Base-by-base conservation (phyloP, 164 flowering plant species). In the Annona squamosa region DNA sequence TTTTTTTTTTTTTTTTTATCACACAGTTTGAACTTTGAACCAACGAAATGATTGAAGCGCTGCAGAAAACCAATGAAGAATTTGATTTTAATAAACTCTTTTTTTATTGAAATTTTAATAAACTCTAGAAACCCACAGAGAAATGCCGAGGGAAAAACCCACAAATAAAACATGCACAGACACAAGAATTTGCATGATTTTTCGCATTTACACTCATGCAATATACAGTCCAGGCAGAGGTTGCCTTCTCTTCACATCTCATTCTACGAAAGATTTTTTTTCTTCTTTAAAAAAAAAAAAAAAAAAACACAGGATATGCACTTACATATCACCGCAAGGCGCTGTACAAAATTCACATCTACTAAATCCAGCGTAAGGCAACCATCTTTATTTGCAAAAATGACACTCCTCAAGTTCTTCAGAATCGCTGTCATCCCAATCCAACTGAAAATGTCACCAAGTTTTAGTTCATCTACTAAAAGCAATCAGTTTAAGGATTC, bases 301-400 rank as follows among this genome's bases (percentile, higher is more conserved):
- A n/a, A n/a, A n/a, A n/a, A 26, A 26, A 6, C 59, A 52, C 59
- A 52, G 13, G 13, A 52, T 26, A 52, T 52, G 59, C 59, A 52
- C 59, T 52, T 16, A 52, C 17, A 52, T 52, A 26, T 26, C 37
- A 26, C 37, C 37, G 37, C 37, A 26, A 26, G 37, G 37, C 37
- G 37, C 37, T 26, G 37, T 26, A 26, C 37, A 26, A 26, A 61
- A 3, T 4, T 5, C 5, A 13, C 48, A 44, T 42, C 1, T 42
- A 43, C 16, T 66, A 3, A 41, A 4, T 46, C 12, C 17, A 7
- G 59, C 59, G 59, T 26, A 26, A 41, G 47, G 16, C 6, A 66
- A 13, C 67, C 64, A 18, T 43, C 48, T 37, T 48, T 17, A 72
- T 26, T 48, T 72, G 64, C 75, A 72, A 56, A 68, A 68, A n/a